phyloP scores from a whole-genome alignment of 2,329 filamentous ascomycete species.

The Calonectria naviculata region DNA sequence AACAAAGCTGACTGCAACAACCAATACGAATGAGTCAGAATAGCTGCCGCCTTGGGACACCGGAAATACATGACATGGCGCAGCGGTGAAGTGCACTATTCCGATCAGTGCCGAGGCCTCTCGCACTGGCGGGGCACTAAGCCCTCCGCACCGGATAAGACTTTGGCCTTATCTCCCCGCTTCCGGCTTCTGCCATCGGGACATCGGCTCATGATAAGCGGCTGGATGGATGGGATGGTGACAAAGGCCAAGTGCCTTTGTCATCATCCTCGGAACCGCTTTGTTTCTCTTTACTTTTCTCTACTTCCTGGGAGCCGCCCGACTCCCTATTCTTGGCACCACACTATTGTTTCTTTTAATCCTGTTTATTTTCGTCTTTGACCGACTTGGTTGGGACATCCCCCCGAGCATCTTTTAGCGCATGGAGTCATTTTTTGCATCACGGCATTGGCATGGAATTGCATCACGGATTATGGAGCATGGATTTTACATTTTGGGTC shows the following conservation, averaged over 20 bases:
- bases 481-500: constrained; percentile 14
- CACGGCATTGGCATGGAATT: constrained; percentile 10
- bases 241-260: constrained; percentile 12
- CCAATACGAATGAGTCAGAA: constrained; percentile 21
- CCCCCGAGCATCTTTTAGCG: constrained; percentile 13
- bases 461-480: constrained; percentile 8
- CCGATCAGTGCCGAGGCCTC: constrained; percentile 33
- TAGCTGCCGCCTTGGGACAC: background rate
- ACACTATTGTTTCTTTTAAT: constrained; percentile 13
- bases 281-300: background rate
- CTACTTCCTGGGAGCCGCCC: background rate
- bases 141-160: constrained; percentile 20
- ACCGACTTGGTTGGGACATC: constrained; percentile 5
- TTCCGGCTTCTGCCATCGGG: constrained; percentile 14
- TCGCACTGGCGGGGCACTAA: constrained; percentile 25
- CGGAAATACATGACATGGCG: background rate
- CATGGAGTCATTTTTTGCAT: constrained; percentile 14
- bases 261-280: constrained; percentile 13
- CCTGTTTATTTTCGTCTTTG: constrained; percentile 10
- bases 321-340: constrained; percentile 5
- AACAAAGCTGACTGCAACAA: constrained; percentile 8
- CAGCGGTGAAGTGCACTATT: constrained; percentile 21
- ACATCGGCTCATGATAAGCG: constrained; percentile 11
- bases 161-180: background rate
- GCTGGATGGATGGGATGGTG: constrained; percentile 8